Conservation (phyloP, 1,284 basidiomycete genomes). For the Ganoderma multipileum region DNA sequence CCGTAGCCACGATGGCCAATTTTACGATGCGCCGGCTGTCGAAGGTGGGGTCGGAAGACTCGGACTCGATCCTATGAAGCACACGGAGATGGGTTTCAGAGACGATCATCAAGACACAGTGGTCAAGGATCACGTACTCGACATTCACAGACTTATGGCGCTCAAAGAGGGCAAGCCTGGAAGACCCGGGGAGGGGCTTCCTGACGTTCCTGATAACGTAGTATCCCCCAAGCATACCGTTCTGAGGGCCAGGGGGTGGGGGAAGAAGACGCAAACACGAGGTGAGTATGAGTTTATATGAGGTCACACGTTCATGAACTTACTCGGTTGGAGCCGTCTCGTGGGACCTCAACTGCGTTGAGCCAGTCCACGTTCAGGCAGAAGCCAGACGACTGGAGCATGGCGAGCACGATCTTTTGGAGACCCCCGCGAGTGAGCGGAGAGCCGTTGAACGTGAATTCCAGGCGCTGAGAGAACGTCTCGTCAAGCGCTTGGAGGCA, state of each 20-base stretch:
- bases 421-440: constrained; percentile 50
- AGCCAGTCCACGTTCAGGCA: constrained; percentile 57
- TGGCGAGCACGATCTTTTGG: constrained; percentile 50
- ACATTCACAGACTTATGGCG: constrained; percentile 61
- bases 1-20: constrained; percentile 55
- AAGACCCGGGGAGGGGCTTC: constrained; percentile 45
- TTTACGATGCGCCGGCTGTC: constrained; percentile 59
- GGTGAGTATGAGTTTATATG: constrained; percentile 8
- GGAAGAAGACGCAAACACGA: constrained; percentile 6
- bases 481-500: constrained; percentile 51
- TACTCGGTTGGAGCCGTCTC: constrained; percentile 52
- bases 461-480: constrained; percentile 53
- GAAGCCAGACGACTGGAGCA: constrained; percentile 50
- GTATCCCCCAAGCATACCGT: constrained; percentile 56
- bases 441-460: constrained; percentile 53
- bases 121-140: constrained; percentile 45
- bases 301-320: constrained; percentile 30
- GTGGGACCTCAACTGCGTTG: constrained; percentile 51
- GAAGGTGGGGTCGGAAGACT: constrained; percentile 42
- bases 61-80: constrained; percentile 53
- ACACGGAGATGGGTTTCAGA: constrained; percentile 3
- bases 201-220: constrained; percentile 60
- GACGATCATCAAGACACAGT: constrained; percentile 10
- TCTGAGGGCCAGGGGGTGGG: constrained; percentile 38
- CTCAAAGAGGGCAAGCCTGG: constrained; percentile 47